These are phyloP conservation scores for Trichoderma atrobrunneum DNA, from an alignment of 2,329 filamentous ascomycete genomes.

Conservation along the genomic window DNA sequence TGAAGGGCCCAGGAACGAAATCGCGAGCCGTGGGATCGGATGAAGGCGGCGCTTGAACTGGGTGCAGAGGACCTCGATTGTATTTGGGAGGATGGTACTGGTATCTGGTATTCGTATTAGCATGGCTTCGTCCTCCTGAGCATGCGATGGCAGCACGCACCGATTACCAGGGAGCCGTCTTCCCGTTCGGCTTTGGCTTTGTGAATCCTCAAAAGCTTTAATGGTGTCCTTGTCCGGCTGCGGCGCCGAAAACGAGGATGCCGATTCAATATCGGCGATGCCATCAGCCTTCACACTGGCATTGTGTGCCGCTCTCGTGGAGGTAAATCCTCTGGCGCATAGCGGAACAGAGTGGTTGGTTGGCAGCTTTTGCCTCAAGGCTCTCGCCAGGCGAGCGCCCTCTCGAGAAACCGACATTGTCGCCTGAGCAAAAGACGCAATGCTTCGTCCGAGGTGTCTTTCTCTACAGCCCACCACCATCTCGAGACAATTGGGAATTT, in stretches of 20 bases:
- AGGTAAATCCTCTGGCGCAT: conserved; percentile 43
- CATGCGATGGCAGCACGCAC: conserved; percentile 32
- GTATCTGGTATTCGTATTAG: conserved; percentile 59
- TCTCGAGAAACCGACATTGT: conserved; percentile 44
- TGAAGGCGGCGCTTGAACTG: conserved; percentile 81
- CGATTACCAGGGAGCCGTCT: conserved; percentile 46
- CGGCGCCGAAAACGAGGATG: conserved; percentile 48
- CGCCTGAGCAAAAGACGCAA: neutral
- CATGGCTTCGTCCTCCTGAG: neutral
- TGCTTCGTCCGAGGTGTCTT: conserved; percentile 1
- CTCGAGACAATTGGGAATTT: conserved; percentile 32
- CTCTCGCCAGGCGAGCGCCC: conserved; percentile 37
- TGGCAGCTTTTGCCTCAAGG: conserved; percentile 31
- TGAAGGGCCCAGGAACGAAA: conserved; percentile 89
- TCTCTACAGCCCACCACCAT: conserved; percentile 6
- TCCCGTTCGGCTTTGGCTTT: conserved; percentile 35
- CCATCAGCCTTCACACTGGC: conserved; percentile 27
- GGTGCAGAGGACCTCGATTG: conserved; percentile 89
- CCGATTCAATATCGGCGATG: conserved; percentile 49
- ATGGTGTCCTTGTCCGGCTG: conserved; percentile 38
- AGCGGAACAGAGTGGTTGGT: conserved; percentile 25
- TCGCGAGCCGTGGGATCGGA: conserved; percentile 85
- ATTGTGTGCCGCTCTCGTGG: conserved; percentile 41
- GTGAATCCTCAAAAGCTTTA: conserved; percentile 41
- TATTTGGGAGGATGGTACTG: conserved; percentile 93